phyloP scores from a whole-genome alignment of 768 basidiomycete species.

The Mycena sanguinolenta region DNA sequence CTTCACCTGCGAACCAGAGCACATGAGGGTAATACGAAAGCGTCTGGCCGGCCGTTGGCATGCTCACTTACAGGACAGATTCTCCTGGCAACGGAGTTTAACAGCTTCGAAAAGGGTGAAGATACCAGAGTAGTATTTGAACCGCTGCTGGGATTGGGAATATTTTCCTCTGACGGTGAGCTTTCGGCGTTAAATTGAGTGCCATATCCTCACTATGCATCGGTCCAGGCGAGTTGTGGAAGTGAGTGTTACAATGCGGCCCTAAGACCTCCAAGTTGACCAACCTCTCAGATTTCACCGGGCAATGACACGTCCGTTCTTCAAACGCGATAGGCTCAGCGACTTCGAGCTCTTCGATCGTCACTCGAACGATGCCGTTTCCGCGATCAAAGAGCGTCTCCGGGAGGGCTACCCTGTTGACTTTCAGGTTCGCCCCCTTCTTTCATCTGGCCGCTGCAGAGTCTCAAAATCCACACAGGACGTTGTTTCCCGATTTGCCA shows the following conservation, averaged over 20 bases:
- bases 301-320: constrained; percentile 78
- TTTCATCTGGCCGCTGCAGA: background rate
- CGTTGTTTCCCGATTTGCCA: constrained; percentile 66
- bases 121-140: constrained; percentile 22
- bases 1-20: constrained; percentile 59
- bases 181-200: background rate
- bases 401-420: constrained; percentile 65
- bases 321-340: constrained; percentile 69
- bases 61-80: constrained; percentile 35
- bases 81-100: constrained; percentile 62
- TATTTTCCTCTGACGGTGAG: constrained; percentile 72
- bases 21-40: constrained; percentile 51
- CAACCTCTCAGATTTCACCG: constrained; percentile 67
- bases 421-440: constrained; percentile 60
- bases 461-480: constrained; percentile 50
- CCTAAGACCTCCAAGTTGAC: background rate
- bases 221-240: constrained; percentile 66
- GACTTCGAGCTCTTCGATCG: constrained; percentile 75
- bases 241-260: constrained; percentile 57
- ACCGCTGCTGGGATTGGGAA: constrained; percentile 65
- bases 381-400: constrained; percentile 58
- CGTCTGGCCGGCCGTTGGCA: no score
- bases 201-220: background rate
- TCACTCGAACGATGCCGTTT: constrained; percentile 63
- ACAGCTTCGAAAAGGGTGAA: constrained; percentile 60